Evolutionary conservation across 495 filamentous ascomycete genomes (phyloP), one percentile per base, ranked within the genome.

Genomic region (Amorphotheca resinae): DNA sequence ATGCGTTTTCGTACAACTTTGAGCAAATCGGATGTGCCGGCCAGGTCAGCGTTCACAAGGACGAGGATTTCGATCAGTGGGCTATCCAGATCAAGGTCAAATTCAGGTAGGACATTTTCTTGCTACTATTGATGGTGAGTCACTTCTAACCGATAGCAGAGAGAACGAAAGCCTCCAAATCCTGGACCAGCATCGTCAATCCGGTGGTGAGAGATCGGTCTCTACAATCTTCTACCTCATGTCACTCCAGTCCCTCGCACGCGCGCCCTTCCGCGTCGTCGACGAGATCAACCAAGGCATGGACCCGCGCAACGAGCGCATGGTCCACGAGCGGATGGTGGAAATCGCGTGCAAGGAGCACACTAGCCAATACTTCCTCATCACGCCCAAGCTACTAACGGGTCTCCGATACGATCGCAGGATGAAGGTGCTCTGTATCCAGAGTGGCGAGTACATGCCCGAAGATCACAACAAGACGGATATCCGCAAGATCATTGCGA

Each of bases 201-300:
- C 87, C 15, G 91, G 91, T 48, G 91, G 91, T 42, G 91, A 99
- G 64, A 80, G 93, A 30, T 87, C 91, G 20, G 91, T 99, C 23
- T 88, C 83, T 22, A 99, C 91, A 1, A 94, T 99, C 57, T 99
- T 95, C 73, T 99, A 95, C 62, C 84, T 99, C 48, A 96, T 99
- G 89, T 84, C 93, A 1, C 73, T 99, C 7, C 91, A 99, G 60
- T 82, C 84, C 14, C 79, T 96, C 51, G 88, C 91, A 2, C 84
- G 85, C 49, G 83, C 86, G 1, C 91, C 91, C n/a, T 99, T 99
- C 79, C 87, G 91, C 41, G 91, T 96, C 31, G 91, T 99, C 42
- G 91, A 98, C 64, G 91, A 98, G 63, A 98, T 98, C 66, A 98
- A 98, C 54, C 91, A 98, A 66, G 91, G 91, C 47, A 98, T 98